Base-by-base conservation (phyloP, 2,329 filamentous ascomycete species). In the Botrytis deweyae region DNA sequence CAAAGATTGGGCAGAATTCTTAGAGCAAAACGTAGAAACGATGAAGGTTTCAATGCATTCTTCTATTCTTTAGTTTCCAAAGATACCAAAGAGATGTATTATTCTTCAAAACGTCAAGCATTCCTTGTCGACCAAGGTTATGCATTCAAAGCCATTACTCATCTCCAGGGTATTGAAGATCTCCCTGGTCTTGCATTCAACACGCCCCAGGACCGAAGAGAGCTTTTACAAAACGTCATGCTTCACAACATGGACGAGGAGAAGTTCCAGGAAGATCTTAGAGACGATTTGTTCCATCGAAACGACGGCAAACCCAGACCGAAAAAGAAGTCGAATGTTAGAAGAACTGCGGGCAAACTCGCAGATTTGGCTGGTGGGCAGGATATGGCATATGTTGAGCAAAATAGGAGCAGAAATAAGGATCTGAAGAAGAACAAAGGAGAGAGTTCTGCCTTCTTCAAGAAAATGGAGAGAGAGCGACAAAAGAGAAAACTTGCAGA, bases 111-210 rank as follows among this genome's bases (percentile, higher is more conserved):
- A 83, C 89, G 96, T 16, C 96, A 99, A 83, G 95, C 96, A 1
- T 99, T 99, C 85, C 87, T 99, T 1, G 95, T 99, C 36, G 96
- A 99, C 78, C 96, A 99, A 83, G 96, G 96, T 16, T 99, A 99
- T 81, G 95, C 96, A 0, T 99, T 99, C 88, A 98, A 98, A 82
- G 95, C 98, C 76, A 99, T 99, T 81, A 99, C 96, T 0, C 94
- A 97, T 80, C 87, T 99, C 12, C 92, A 95, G 80, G 96, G 95
- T 69, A 94, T 99, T 76, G 93, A 98, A 75, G 89, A 93, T 74
- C 92, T 95, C 71, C 90, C 92, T 0, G 90, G 91, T 0, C 87
- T 99, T 1, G 92, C 91, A 2, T 98, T 97, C 81, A 89, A 89
- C 2, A 93, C 93, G 2, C 88, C 94, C 0, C 86, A 89, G 10